phyloP scores from a whole-genome alignment of 1,139 yeast species.

The Suhomyces wounanorum region DNA sequence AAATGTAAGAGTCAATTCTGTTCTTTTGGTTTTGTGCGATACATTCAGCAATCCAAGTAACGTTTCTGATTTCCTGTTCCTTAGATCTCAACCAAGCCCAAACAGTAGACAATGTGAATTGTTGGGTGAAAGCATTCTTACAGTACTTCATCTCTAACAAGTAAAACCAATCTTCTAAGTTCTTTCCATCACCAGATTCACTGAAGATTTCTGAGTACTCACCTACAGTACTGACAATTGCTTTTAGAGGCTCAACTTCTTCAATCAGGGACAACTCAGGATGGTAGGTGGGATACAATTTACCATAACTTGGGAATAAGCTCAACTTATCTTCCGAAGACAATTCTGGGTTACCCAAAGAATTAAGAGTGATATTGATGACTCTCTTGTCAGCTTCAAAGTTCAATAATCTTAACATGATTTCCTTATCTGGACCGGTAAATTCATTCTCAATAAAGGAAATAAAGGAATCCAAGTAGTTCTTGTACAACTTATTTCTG shows the following conservation, averaged over 20 bases:
- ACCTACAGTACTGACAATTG: slow-evolving; percentile 70
- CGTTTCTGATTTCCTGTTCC: slow-evolving; percentile 95
- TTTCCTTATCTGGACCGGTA: slow-evolving; percentile 75
- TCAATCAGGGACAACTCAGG: slow-evolving; percentile 71
- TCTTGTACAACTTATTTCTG: slow-evolving; percentile 87
- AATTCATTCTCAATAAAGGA: slow-evolving; percentile 61
- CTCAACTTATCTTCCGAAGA: slow-evolving; percentile 66
- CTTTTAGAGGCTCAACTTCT: slow-evolving; percentile 82
- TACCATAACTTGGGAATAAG: slow-evolving; percentile 80
- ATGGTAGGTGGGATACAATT: slow-evolving; percentile 75
- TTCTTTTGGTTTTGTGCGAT: slow-evolving; percentile 86
- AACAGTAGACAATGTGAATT: slow-evolving; percentile 83
- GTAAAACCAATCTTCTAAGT: slow-evolving; percentile 92
- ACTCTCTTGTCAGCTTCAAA: slow-evolving; percentile 97
- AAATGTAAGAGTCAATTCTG: slow-evolving; percentile 74
- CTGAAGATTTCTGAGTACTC: slow-evolving; percentile 71
- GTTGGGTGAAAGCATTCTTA: slow-evolving; percentile 93
- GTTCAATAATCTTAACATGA: slow-evolving; percentile 73
- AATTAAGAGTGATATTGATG: slow-evolving; percentile 87
- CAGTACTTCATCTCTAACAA: slow-evolving; percentile 90
- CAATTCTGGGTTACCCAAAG: slow-evolving; percentile 76
- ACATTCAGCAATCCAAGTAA: slow-evolving; percentile 99
- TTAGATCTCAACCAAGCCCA: slow-evolving; percentile 97
- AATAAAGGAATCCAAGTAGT: slow-evolving; percentile 87
- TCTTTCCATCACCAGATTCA: slow-evolving; percentile 54